Evolutionary conservation across 352 stramenopile species (phyloP).

Genomic region (Discostella stelligera): DNA sequence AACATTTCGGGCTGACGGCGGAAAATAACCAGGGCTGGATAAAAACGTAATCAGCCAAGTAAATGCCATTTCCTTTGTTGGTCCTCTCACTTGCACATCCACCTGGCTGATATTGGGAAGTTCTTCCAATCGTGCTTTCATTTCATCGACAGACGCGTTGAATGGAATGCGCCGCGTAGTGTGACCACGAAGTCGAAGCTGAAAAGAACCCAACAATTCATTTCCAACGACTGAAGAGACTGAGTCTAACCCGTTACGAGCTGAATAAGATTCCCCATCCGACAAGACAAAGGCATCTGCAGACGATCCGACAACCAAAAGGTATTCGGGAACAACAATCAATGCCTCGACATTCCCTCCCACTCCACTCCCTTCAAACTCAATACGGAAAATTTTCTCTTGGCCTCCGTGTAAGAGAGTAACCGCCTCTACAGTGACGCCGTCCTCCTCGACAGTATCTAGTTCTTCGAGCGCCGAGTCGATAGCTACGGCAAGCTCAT

Average conservation of each 20-base stretch:
- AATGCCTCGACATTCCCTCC: slow-evolving; percentile 89
- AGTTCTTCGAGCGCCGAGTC: slow-evolving; percentile 84
- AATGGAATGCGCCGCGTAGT: slow-evolving; percentile 87
- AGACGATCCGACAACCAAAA: slow-evolving; percentile 82
- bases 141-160: slow-evolving; percentile 87
- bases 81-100: slow-evolving; percentile 84
- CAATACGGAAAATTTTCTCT: slow-evolving; percentile 87
- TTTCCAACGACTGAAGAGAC: slow-evolving; percentile 86
- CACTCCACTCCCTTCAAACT: slow-evolving; percentile 85
- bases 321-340: slow-evolving; percentile 82
- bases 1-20: slow-evolving; percentile 67
- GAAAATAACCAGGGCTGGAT: slow-evolving; percentile 90
- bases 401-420: slow-evolving; percentile 54
- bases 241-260: slow-evolving; percentile 88
- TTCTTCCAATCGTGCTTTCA: slow-evolving; percentile 89
- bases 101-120: slow-evolving; percentile 92
- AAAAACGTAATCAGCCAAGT: slow-evolving; percentile 92
- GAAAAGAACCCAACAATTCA: slow-evolving; percentile 87
- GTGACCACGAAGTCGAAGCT: slow-evolving; percentile 87
- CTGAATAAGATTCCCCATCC: slow-evolving; percentile 84
- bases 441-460: slow-evolving; percentile 84
- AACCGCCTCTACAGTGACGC: slow-evolving; percentile 82
- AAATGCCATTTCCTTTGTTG: slow-evolving; percentile 88
- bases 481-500: slow-evolving; percentile 80
- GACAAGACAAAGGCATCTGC: slow-evolving; percentile 88